phyloP scores from a whole-genome alignment of 768 basidiomycete species.

The Lactifluus rugatus region DNA sequence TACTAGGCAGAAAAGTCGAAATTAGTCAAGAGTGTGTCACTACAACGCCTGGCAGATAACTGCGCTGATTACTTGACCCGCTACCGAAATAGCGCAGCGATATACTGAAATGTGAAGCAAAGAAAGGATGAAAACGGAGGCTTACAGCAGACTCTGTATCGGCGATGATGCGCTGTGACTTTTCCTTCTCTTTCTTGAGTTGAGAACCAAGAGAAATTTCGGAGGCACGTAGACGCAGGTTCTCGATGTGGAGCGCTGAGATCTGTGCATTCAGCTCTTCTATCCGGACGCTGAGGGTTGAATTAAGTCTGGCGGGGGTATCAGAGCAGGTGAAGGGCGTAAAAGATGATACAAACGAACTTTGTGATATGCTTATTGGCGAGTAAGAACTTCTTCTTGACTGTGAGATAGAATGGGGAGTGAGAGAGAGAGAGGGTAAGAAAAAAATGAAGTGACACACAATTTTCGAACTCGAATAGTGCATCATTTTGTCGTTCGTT shows the following conservation, averaged over 20 bases:
- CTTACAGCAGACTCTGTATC: slow-evolving; percentile 69
- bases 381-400: slow-evolving; percentile 87
- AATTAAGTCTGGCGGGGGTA: slow-evolving; percentile 53
- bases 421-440: slow-evolving; percentile 21
- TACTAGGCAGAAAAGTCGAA: background rate
- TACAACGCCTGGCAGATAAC: background rate
- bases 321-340: slow-evolving; percentile 3
- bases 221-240: slow-evolving; percentile 69
- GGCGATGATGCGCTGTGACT: slow-evolving; percentile 56
- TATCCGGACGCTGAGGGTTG: slow-evolving; percentile 72
- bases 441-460: slow-evolving; percentile 38
- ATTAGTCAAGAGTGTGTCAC: background rate
- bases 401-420: slow-evolving; percentile 36
- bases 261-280: slow-evolving; percentile 80
- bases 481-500: slow-evolving; percentile 67
- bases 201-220: slow-evolving; percentile 68
- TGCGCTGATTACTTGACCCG: too few species aligned
- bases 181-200: slow-evolving; percentile 73
- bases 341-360: slow-evolving; percentile 29
- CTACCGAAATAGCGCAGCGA: too few species aligned
- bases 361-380: slow-evolving; percentile 91
- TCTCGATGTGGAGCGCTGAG: slow-evolving; percentile 73
- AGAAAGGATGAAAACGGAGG: slow-evolving; percentile 19
- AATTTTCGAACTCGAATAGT: slow-evolving; percentile 75
- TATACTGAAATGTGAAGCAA: background rate